These are phyloP conservation scores for Ilyonectria sp. DNA, from an alignment of 2,329 filamentous ascomycete species.

Conservation along the genomic window DNA sequence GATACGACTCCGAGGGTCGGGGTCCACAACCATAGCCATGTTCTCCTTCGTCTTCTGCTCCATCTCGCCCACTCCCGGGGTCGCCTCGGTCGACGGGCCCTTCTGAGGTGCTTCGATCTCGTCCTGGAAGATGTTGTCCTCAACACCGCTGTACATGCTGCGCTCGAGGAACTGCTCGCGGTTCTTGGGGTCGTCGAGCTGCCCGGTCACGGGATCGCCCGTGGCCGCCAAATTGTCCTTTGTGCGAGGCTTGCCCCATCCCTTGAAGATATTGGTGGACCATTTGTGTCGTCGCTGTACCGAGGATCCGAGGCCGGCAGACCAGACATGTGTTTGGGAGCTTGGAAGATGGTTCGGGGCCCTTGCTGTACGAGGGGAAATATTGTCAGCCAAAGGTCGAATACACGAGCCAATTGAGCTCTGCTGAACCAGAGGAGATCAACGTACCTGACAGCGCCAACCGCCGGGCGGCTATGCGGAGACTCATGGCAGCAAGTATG, in stretches of 20 bases:
- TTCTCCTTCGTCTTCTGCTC: slow-evolving; percentile 62
- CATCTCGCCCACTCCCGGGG: slow-evolving; percentile 48
- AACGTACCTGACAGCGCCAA: slow-evolving; percentile 72
- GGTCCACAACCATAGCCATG: slow-evolving; percentile 79
- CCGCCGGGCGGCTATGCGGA: slow-evolving; percentile 75
- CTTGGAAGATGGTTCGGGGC: slow-evolving; percentile 38
- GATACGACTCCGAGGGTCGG: slow-evolving; percentile 78
- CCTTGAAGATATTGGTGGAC: slow-evolving; percentile 58
- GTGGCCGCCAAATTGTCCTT: slow-evolving; percentile 52
- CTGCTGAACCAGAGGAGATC: slow-evolving; percentile 13
- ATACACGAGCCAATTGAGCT: slow-evolving; percentile 38
- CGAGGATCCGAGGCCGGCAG: slow-evolving; percentile 35
- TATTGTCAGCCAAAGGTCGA: slow-evolving; percentile 33
- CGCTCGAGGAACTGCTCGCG: slow-evolving; percentile 59
- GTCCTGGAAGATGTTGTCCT: slow-evolving; percentile 76
- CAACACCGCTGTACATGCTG: slow-evolving; percentile 59
- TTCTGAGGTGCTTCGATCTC: slow-evolving; percentile 60
- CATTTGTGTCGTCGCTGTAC: slow-evolving; percentile 60
- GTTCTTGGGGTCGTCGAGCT: slow-evolving; percentile 61
- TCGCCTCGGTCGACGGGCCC: slow-evolving; percentile 28
- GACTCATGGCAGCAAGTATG: slow-evolving; percentile 68
- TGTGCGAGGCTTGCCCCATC: slow-evolving; percentile 51
- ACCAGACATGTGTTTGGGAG: slow-evolving; percentile 37
- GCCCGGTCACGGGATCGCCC: slow-evolving; percentile 45
- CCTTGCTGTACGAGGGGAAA: slow-evolving; percentile 38